Evolutionary conservation across 148 eudicot species (phyloP), one percentile per base, ranked within the genome.

Genomic region (Spergularia bocconei): DNA sequence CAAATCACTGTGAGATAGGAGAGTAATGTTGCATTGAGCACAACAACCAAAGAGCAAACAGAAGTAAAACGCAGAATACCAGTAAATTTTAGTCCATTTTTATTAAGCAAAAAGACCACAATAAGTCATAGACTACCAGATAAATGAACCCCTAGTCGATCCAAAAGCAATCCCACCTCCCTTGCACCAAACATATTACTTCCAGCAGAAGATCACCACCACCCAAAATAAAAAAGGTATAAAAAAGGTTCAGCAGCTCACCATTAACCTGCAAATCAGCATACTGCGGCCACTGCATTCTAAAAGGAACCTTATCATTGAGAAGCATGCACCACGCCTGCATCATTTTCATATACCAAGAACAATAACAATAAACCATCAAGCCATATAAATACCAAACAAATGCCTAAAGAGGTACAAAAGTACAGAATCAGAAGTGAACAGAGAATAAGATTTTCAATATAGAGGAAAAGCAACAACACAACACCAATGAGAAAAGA

Each of bases 311-410:
- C 80, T 84, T 85, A 71, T 91, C 96, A 62, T 91, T 87, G 64
- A 91, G 86, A 84, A 91, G 96, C 87, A 91, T 91, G 74, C 96
- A 91, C 96, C 96, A 91, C 63, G 87, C 96, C 96, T 91, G 80
- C 63, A 83, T 61, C 68, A 77, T 17, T 54, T 69, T 21, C 17
- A 60, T 5, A 57, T 13, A 9, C 51, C 54, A 21, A 63, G 19
- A 23, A 33, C 50, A 39, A 12, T 50, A 44, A 16, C 53, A 15
- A 58, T 48, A 57, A 67, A 72, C 51, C 13, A 63, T n/a, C 62
- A 64, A 58, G 13, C 58, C 21, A 67, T n/a, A 17, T 50, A 63
- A 70, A 6, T 39, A 67, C 15, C 63, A 33, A 58, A 47, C 5
- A 57, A 36, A 70, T 20, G 54, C 76, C 57, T 29, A 29, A 73